These are phyloP conservation scores for Gaertneriomyces sp. DNA, from an alignment of 192 early-diverging fungal species.

Conservation along the genomic window DNA sequence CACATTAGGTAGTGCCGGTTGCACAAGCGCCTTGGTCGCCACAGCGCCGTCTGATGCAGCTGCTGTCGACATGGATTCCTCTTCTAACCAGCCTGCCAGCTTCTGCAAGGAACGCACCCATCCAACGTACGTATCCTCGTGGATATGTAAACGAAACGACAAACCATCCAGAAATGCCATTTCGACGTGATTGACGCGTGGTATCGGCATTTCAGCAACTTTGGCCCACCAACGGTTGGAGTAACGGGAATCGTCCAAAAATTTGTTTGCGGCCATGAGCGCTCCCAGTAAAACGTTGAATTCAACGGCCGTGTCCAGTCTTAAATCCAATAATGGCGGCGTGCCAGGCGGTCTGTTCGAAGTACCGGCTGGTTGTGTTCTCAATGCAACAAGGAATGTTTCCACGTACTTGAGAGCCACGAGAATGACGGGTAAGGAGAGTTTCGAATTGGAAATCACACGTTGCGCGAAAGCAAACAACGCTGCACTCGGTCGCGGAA, in stretches of 20 bases:
- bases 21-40: no score
- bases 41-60: no score
- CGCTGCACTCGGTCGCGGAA: background rate
- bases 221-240: constrained; percentile 11
- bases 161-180: constrained; percentile 5
- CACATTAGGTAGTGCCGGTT: no score
- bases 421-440: constrained; percentile 6
- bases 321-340: background rate
- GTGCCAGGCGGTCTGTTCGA: no score
- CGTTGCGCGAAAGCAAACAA: constrained; percentile 4
- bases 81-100: constrained; percentile 6
- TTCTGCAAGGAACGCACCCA: constrained; percentile 4
- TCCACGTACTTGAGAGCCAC: constrained; percentile 10
- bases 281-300: background rate
- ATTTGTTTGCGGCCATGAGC: constrained; percentile 2
- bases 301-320: background rate
- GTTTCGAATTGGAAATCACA: background rate
- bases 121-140: background rate
- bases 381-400: background rate
- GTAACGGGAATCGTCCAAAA: constrained; percentile 6
- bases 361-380: background rate
- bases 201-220: background rate
- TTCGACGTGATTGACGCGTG: background rate
- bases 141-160: background rate
- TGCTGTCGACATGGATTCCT: background rate